Base-by-base conservation (phyloP, 2,329 filamentous ascomycete genomes). In the Cyanodermella asteris region DNA sequence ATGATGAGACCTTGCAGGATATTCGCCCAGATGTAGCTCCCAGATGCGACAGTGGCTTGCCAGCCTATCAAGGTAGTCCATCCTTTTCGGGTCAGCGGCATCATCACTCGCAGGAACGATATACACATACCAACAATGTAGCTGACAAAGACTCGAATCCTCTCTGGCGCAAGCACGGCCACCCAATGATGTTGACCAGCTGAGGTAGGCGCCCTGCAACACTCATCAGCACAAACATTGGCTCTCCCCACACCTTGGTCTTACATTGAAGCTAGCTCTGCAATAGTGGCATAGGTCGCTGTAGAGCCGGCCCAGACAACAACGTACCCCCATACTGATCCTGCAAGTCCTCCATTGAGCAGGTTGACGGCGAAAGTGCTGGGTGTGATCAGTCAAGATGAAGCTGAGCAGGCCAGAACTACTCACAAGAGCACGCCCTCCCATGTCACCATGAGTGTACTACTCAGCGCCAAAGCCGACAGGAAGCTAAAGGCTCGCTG, bases 61-160 rank as follows among this genome's bases (percentile, higher is more conserved):
- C 47, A 50, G 20, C 45, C 44, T 15, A 46, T 28, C 4, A 49
- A 42, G 7, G 43, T 46, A 9, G 49, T 29, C 47, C 47, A 50
- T 13, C 46, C 43, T 40, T n/a, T n/a, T n/a, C n/a, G n/a, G n/a
- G n/a, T n/a, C n/a, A n/a, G n/a, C n/a, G n/a, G n/a, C n/a, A n/a
- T n/a, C n/a, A n/a, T n/a, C n/a, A n/a, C n/a, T n/a, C n/a, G n/a
- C n/a, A n/a, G n/a, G n/a, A n/a, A n/a, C n/a, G n/a, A n/a, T n/a
- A n/a, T n/a, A n/a, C n/a, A n/a, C n/a, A n/a, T n/a, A n/a, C n/a
- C n/a, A n/a, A 27, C 23, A 1, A 32, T 15, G 23, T 38, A 49
- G 26, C 46, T 49, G 20, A 49, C 28, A 19, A 48, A 41, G 16
- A 41, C 39, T 24, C 41, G 40, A 28, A 32, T 41, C 18, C 34